These are phyloP conservation scores for Skeletonema potamos DNA, from an alignment of 108 stramenopile genomes.

Conservation along the genomic window DNA sequence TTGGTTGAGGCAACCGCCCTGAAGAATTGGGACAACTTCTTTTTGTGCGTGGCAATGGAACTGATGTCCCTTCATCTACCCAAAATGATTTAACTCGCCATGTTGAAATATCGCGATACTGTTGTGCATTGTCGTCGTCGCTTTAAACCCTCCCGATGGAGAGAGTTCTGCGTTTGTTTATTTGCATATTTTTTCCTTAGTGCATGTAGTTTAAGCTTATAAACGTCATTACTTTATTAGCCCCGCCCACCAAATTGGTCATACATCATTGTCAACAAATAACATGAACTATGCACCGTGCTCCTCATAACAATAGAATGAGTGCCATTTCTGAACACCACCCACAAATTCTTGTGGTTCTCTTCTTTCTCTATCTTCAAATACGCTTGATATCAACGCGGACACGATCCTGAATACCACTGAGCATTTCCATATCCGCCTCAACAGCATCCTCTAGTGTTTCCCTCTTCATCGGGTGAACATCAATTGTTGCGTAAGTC, in stretches of 20 bases:
- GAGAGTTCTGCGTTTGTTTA: too few relatives aligned
- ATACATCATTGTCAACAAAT: background rate
- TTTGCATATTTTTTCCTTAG: too few relatives aligned
- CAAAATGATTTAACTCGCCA: background rate
- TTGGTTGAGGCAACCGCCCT: constrained; percentile 71
- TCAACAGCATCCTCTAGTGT: constrained; percentile 48
- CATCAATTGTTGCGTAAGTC: constrained; percentile 85
- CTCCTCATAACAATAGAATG: background rate
- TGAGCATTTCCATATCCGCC: constrained; percentile 44
- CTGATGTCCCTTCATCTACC: constrained; percentile 1
- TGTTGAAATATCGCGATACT: background rate
- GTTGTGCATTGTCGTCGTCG: too few relatives aligned
- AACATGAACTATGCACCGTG: background rate
- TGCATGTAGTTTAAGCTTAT: background rate
- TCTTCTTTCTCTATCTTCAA: constrained; percentile 10
- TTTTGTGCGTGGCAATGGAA: constrained; percentile 53
- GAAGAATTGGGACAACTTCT: constrained; percentile 69
- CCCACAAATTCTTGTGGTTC: background rate
- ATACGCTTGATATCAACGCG: constrained; percentile 79
- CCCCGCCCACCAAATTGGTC: background rate
- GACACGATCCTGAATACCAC: constrained; percentile 61
- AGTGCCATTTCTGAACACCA: background rate
- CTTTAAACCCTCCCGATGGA: too few relatives aligned
- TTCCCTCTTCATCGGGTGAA: constrained; percentile 68
- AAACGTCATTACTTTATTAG: background rate